Evolutionary conservation across 108 stramenopile genomes (phyloP).

Genomic region (Skeletonema menzelii): DNA sequence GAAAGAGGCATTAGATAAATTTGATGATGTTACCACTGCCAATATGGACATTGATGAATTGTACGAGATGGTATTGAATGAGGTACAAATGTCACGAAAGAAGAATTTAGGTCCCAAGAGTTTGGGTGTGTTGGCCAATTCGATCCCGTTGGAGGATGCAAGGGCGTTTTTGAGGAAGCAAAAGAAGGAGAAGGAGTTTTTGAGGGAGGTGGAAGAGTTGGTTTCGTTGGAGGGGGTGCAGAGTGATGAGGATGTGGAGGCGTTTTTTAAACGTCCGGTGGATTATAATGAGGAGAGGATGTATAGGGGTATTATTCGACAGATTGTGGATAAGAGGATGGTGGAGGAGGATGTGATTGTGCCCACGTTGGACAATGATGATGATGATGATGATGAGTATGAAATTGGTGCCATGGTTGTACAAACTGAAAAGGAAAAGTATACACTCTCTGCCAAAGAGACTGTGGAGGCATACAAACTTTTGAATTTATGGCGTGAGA

Average conservation of each 20-base stretch:
- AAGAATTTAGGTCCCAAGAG: slow-evolving; percentile 8
- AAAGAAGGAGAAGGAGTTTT: slow-evolving; percentile 15
- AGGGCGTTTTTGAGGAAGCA: not conserved
- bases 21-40: not conserved
- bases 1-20: not conserved
- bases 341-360: not conserved
- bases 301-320: slow-evolving; percentile 15
- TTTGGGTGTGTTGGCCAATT: slow-evolving; percentile 34
- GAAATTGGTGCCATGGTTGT: not conserved
- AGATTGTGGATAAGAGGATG: slow-evolving; percentile 18
- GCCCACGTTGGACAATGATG: not conserved
- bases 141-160: slow-evolving; percentile 34
- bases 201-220: slow-evolving; percentile 7
- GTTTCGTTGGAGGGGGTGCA: slow-evolving; percentile 3
- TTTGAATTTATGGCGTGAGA: slow-evolving; percentile 36
- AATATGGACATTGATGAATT: slow-evolving; percentile 7
- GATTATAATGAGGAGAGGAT: slow-evolving; percentile 18
- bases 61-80: slow-evolving; percentile 4
- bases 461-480: slow-evolving; percentile 31
- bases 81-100: slow-evolving; percentile 11
- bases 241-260: slow-evolving; percentile 23
- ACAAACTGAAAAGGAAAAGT: slow-evolving; percentile 15
- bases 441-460: slow-evolving; percentile 29
- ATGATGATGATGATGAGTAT: not conserved
- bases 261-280: slow-evolving; percentile 25